A percentile compares a stretch with the other conserved stretches of the same genome.
These are phyloP conservation scores for Pichia sporocuriosa DNA, from an alignment of 805 yeast species.

Conservation along the genomic window DNA sequence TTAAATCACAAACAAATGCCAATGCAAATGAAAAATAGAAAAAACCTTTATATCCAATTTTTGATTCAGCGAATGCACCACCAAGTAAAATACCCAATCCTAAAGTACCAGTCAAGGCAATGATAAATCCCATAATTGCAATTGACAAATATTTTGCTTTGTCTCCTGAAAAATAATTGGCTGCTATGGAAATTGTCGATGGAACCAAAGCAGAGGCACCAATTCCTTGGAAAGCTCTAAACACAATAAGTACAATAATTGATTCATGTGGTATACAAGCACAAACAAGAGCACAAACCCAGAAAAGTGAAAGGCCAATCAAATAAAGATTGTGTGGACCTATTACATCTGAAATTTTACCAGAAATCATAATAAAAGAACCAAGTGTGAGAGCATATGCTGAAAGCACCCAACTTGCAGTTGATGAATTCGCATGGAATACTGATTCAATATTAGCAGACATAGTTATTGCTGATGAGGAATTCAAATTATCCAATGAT, in stretches of 20 bases:
- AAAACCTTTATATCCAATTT: slow-evolving; percentile 35
- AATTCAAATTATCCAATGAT: slow-evolving; percentile 24
- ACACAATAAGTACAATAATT: slow-evolving; percentile 32
- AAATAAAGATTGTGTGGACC: slow-evolving; percentile 33
- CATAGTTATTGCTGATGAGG: slow-evolving; percentile 22
- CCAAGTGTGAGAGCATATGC: slow-evolving; percentile 40
- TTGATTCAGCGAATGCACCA: slow-evolving; percentile 36
- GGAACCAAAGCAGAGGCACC: slow-evolving; percentile 39
- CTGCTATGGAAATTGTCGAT: slow-evolving; percentile 19
- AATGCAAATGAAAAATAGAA: slow-evolving; percentile 34
- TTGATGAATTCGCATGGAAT: slow-evolving; percentile 32
- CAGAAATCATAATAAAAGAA: slow-evolving; percentile 37
- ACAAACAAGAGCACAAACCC: slow-evolving; percentile 28
- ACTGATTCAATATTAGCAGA: slow-evolving; percentile 28
- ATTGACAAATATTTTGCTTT: slow-evolving; percentile 7
- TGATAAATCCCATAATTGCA: slow-evolving; percentile 15
- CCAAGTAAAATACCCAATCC: slow-evolving; percentile 39
- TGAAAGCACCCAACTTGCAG: slow-evolving; percentile 36
- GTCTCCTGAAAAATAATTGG: slow-evolving; percentile 19
- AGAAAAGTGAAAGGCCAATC: slow-evolving; percentile 14
- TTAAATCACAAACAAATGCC: slow-evolving; percentile 15
- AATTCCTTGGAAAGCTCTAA: slow-evolving; percentile 41
- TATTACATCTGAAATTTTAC: slow-evolving; percentile 36
- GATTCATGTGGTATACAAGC: slow-evolving; percentile 31
- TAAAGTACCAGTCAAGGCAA: slow-evolving; percentile 24